Evolutionary conservation across 371 early-diverging fungal species (phyloP), one percentile per base, ranked within the genome.

Genomic region (Mucor ambiguus): DNA sequence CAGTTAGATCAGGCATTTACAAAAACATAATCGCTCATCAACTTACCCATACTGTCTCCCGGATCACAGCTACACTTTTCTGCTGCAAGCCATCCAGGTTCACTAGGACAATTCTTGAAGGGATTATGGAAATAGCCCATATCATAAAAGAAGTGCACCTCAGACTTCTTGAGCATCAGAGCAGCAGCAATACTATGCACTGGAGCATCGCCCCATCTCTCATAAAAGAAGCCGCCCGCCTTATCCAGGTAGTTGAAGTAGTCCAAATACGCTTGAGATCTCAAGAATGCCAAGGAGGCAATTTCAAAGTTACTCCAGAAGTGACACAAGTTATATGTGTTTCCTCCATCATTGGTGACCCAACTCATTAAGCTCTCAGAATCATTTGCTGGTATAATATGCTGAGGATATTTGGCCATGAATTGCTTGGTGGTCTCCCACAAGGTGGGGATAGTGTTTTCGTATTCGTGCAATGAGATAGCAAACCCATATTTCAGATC

Each of bases 301-400:
- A 98, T 95, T 76, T 98, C 98, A 83, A 98, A 98, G 69, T 97
- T 98, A 54, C 94, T 92, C 98, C 98, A 97, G 68, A 96, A 98
- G 69, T 97, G 97, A 73, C 97, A 96, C 32, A 88, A 75, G 58
- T 90, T 91, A 73, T 91, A 91, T 10, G 70, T 74, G 20, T 81
- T 60, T 11, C 81, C 81, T 24, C 67, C 69, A 56, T 81, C 71
- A 63, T 76, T 70, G 22, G 69, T 69, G 0, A 81, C 61, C 71
- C 75, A 81, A 10, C 68, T 69, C 62, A 81, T 72, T 16, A 81
- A 43, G 33, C 69, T 69, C 26, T 83, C 75, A 28, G 78, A 48
- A 30, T 67, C 63, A 18, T 78, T 68, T 38, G 69, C 46, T 10
- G 80, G 69, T 30, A 74, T 63, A 24, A 79, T 74, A 30, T 72